These are phyloP conservation scores for Pseudoperonospora humuli DNA, from an alignment of 352 stramenopile species.

Conservation along the genomic window DNA sequence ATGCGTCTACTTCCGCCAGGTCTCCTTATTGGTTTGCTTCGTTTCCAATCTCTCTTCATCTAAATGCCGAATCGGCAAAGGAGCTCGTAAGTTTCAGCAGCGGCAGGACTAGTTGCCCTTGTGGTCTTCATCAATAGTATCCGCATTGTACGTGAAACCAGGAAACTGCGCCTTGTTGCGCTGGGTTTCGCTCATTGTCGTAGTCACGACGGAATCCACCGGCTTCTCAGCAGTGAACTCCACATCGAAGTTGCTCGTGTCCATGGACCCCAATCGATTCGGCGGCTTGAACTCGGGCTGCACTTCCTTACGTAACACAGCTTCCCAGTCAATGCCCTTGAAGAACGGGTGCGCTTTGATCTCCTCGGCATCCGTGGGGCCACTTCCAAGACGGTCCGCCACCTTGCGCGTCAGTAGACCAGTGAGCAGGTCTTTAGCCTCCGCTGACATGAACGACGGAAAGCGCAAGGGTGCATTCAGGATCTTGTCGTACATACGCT, in stretches of 20 bases:
- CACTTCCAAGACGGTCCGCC: conserved; percentile 78
- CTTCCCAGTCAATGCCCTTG: conserved; percentile 88
- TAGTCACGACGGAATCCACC: conserved; percentile 87
- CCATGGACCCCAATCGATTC: conserved; percentile 81
- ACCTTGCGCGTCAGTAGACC: conserved; percentile 85
- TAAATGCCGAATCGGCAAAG: conserved; percentile 21
- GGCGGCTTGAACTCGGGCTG: conserved; percentile 89
- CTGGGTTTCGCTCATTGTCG: conserved; percentile 85
- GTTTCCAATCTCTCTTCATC: conserved; percentile 25
- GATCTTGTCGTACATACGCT: conserved; percentile 94
- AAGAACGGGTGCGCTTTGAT: conserved; percentile 93
- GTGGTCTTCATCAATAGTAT: conserved; percentile 82
- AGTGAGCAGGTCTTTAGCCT: conserved; percentile 82
- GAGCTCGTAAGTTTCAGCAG: conserved; percentile 10
- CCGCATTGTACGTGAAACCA: conserved; percentile 86
- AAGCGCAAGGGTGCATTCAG: conserved; percentile 85
- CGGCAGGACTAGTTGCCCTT: conserved; percentile 56
- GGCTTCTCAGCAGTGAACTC: conserved; percentile 91
- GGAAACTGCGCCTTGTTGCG: conserved; percentile 87
- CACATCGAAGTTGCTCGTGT: conserved; percentile 92
- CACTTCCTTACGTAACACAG: conserved; percentile 82
- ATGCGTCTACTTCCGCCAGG: conserved; percentile 13
- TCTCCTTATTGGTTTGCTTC: conserved; percentile 19
- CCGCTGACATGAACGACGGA: conserved; percentile 86
- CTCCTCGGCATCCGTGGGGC: conserved; percentile 83